Percentiles rank a stretch among this genome's conserved stretches.
phyloP scores from a whole-genome alignment of 2,329 filamentous ascomycete genomes.

The Cordyceps cicadae region DNA sequence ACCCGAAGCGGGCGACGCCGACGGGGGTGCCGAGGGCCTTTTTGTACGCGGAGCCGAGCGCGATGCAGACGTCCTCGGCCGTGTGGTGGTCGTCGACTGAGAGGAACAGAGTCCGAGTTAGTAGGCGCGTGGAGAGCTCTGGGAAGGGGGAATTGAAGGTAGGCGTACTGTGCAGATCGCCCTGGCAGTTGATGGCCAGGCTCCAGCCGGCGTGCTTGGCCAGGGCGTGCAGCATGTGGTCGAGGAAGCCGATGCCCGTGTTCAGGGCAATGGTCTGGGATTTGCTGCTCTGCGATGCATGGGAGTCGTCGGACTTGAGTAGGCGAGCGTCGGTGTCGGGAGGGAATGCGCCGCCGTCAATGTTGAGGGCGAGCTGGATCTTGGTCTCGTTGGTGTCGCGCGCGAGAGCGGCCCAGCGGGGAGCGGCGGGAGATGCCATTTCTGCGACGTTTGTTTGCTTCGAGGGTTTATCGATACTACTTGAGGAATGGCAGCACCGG shows the following conservation, averaged over 20 bases:
- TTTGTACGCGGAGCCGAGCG: conserved; percentile 79
- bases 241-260: conserved; percentile 94
- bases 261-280: conserved; percentile 80
- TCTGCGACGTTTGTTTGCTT: not conserved
- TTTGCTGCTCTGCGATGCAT: conserved; percentile 77
- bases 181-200: conserved; percentile 70
- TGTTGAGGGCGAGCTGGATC: conserved; percentile 83
- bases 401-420: conserved; percentile 67
- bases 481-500: not conserved
- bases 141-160: not conserved
- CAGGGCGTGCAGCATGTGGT: conserved; percentile 97
- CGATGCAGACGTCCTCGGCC: conserved; percentile 88
- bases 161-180: conserved; percentile 76
- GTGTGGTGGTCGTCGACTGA: conserved; percentile 95
- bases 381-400: conserved; percentile 98
- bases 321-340: conserved; percentile 52
- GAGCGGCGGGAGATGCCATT: conserved; percentile 11
- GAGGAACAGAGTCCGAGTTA: not conserved
- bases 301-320: conserved; percentile 45
- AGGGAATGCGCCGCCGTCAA: conserved; percentile 79
- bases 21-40: conserved; percentile 66
- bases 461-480: too few relatives aligned
- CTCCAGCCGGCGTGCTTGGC: conserved; percentile 96
- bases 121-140: not conserved
- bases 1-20: conserved; percentile 84